phyloP scores from a whole-genome alignment of 371 early-diverging fungal species.

The Phascolomyces articulosus region DNA sequence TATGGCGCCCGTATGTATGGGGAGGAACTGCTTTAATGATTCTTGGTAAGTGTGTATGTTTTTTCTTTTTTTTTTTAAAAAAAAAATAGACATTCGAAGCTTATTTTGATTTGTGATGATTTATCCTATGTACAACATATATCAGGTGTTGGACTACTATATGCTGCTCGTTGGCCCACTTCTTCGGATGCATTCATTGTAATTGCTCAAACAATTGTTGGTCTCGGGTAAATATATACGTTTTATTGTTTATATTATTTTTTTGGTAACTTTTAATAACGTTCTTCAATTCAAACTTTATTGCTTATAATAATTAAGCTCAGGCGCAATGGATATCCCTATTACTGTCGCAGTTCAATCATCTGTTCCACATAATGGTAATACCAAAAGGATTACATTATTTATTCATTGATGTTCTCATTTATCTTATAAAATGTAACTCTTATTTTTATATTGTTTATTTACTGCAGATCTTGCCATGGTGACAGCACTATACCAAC shows the following conservation, averaged over 20 bases:
- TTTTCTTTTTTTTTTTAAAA: too few species aligned
- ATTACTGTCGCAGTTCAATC: slow-evolving; percentile 38
- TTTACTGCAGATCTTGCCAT: slow-evolving; percentile 35
- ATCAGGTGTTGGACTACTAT: not conserved
- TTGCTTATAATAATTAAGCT: too few species aligned
- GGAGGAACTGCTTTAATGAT: not conserved
- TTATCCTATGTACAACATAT: too few species aligned
- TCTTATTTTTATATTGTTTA: not conserved
- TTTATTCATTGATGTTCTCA: too few species aligned
- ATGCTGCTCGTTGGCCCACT: not conserved
- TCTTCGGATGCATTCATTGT: slow-evolving; percentile 37
- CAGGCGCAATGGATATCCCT: slow-evolving; percentile 38
- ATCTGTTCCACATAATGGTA: slow-evolving; percentile 39
- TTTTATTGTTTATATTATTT: too few species aligned
- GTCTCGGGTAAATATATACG: slow-evolving; percentile 28
- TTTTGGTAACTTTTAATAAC: too few species aligned
- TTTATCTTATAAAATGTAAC: too few species aligned
- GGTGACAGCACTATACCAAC: slow-evolving; percentile 33
- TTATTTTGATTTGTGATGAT: too few species aligned
- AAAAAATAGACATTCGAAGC: too few species aligned
- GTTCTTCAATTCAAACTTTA: too few species aligned
- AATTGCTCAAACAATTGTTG: slow-evolving; percentile 40
- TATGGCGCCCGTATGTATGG: slow-evolving; percentile 29
- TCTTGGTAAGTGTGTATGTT: not conserved
- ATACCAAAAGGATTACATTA: not conserved